Base-by-base conservation (phyloP, 345 rosid genomes). In the Ceriops zippeliana region DNA sequence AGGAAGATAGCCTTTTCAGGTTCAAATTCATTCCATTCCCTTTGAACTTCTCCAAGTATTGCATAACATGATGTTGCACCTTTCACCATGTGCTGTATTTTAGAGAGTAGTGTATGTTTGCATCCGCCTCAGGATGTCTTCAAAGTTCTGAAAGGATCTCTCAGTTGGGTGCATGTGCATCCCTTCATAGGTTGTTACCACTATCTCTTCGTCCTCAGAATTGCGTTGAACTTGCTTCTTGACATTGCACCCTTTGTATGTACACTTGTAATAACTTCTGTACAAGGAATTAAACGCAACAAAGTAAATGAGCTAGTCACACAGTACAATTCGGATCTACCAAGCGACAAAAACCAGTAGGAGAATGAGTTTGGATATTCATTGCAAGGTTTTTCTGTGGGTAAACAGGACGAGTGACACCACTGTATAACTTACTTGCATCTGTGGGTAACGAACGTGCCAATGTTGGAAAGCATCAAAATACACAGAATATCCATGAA, bases 251-350 rank as follows among this genome's bases (percentile, higher is more conserved):
- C 79, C 84, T 56, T 67, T 81, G 15, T 69, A 52, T 0, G 86
- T 81, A 52, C 86, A 83, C 75, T 68, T 81, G 73, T 83, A 81
- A 65, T 83, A 81, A 65, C 84, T 83, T 74, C 86, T 83, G 84
- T 72, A 22, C 17, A 61, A 20, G 16, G 4, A 59, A 35, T 56
- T 56, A 13, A 22, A 9, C 6, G 52, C 49, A 11, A 15, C 17
- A 42, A 1, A 42, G 19, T 42, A 42, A 42, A 42, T 42, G 16
- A 42, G 19, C 19, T 42, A 42, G 49, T 42, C 17, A 42, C 19
- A 42, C 17, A 2, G 49, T 42, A 42, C 49, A 42, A 42, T 42
- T 42, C 49, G 49, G 49, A 42, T 13, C 49, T 13, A 42, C 49
- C 49, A 42, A 3, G 19, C 49, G 2, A 42, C 17, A 15, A 42